Conservation (phyloP, 2,329 filamentous ascomycete species). For the Fusarium sp. region DNA sequence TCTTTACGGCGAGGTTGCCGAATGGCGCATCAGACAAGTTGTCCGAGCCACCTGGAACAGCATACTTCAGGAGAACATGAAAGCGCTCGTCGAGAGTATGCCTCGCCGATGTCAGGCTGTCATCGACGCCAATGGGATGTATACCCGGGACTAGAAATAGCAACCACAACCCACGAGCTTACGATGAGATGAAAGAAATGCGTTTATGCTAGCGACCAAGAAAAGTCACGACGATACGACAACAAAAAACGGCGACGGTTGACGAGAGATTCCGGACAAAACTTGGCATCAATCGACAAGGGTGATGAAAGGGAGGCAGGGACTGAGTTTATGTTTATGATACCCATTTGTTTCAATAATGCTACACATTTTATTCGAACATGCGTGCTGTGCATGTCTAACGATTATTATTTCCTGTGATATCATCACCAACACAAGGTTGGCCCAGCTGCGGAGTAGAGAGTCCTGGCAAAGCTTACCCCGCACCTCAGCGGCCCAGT, state of each 20-base stretch:
- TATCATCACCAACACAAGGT: background rate
- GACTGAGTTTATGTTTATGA: background rate
- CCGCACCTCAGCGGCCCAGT: background rate
- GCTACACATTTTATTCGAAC: background rate
- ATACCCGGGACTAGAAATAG: slow-evolving; percentile 6
- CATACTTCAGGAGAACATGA: background rate
- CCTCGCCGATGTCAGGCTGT: slow-evolving; percentile 21
- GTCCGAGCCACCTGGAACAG: slow-evolving; percentile 2
- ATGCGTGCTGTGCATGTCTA: background rate
- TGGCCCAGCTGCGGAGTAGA: background rate
- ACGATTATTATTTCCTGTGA: background rate
- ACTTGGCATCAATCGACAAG: background rate
- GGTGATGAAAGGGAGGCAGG: background rate
- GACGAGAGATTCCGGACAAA: background rate
- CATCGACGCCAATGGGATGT: slow-evolving; percentile 21
- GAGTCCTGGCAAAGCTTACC: background rate
- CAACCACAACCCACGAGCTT: background rate
- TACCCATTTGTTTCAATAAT: slow-evolving; percentile 6
- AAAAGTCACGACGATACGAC: background rate
- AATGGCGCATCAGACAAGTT: background rate
- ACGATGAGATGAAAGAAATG: background rate
- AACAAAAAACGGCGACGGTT: background rate
- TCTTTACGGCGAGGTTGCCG: background rate
- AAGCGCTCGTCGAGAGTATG: slow-evolving; percentile 14
- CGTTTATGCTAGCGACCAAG: background rate